Evolutionary conservation across 2,329 filamentous ascomycete species (phyloP), one percentile per base, ranked within the genome.

Genomic region (Parafenestella ontariensis): DNA sequence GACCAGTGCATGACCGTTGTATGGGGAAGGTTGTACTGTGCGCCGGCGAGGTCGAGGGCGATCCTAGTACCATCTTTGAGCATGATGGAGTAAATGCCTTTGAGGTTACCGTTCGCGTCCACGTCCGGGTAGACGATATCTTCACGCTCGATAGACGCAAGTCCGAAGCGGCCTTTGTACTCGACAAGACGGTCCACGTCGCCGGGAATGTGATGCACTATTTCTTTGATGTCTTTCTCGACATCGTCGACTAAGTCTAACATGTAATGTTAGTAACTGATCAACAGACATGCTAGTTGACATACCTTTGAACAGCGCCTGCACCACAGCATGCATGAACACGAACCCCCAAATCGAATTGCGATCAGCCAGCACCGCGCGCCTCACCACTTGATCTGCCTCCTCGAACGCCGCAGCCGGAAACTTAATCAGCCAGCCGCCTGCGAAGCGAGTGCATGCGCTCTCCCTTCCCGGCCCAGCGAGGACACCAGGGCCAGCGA

Each of bases 321-420:
- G 36, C 3, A 64, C 42, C n/a, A 26, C 54, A 17, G 26, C 41
- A 36, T 57, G 48, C 57, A 65, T 65, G 31, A 58, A 26, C 6
- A 65, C 46, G 18, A 62, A 61, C 2, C 49, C 51, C 59, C 59
- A 63, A 4, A 59, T 50, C 0, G 57, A 61, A 34, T 46, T 55
- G 7, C 31, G 46, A 23, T 62, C 51, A 5, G 56, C 43, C 42
- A 65, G 24, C 18, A 61, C 21, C 7, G 59, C 56, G 23, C 39
- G 39, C 26, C 58, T 59, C 7, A 42, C 53, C 17, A 54, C 52
- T 6, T 48, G 17, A n/a, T 57, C 56, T 41, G 5, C 18, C 3
- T 5, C n/a, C n/a, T 31, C 17, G 31, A 64, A 61, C 3, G 36
- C 24, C 0, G 43, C 18, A 15, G n/a, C 10, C 15, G 58, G 56